Evolutionary conservation across 1,284 basidiomycete genomes (phyloP).

Genomic region (Bondarzewia mesenterica): DNA sequence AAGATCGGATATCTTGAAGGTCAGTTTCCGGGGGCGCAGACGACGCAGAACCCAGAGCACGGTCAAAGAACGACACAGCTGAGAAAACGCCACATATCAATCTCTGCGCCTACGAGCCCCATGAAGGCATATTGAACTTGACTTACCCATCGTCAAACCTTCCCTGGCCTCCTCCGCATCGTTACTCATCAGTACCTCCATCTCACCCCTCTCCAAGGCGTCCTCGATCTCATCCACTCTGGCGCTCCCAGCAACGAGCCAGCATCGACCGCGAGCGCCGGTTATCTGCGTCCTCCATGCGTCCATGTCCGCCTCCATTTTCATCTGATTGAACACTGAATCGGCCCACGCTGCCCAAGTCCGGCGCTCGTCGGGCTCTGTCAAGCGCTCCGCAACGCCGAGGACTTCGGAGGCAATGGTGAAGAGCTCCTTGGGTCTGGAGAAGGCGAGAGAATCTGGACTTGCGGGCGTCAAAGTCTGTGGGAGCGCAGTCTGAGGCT

Average conservation of each 20-base stretch:
- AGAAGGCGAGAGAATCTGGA: constrained; percentile 27
- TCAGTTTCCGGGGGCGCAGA: constrained; percentile 22
- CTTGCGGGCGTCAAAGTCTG: constrained; percentile 2
- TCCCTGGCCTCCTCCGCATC: constrained; percentile 47
- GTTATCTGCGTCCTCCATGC: constrained; percentile 38
- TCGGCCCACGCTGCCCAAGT: constrained; percentile 56
- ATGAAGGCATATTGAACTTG: no score
- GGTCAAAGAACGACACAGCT: constrained; percentile 46
- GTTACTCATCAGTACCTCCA: constrained; percentile 27
- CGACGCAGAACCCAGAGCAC: constrained; percentile 30
- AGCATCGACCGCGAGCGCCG: constrained; percentile 42
- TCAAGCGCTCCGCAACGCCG: constrained; percentile 46
- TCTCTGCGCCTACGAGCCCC: no score
- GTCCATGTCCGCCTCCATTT: constrained; percentile 43
- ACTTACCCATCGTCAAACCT: constrained; percentile 32
- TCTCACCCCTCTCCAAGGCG: constrained; percentile 34
- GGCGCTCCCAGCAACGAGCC: constrained; percentile 43
- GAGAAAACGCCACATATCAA: no score
- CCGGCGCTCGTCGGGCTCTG: constrained; percentile 32
- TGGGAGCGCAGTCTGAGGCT: constrained; percentile 5
- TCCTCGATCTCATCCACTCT: constrained; percentile 44
- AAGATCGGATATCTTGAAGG: constrained; percentile 26
- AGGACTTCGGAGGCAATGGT: constrained; percentile 56
- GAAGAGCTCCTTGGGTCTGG: constrained; percentile 49
- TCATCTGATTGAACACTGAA: constrained; percentile 52